phyloP scores from a whole-genome alignment of 495 filamentous ascomycete species.

The Hypoxylon cercidicola region DNA sequence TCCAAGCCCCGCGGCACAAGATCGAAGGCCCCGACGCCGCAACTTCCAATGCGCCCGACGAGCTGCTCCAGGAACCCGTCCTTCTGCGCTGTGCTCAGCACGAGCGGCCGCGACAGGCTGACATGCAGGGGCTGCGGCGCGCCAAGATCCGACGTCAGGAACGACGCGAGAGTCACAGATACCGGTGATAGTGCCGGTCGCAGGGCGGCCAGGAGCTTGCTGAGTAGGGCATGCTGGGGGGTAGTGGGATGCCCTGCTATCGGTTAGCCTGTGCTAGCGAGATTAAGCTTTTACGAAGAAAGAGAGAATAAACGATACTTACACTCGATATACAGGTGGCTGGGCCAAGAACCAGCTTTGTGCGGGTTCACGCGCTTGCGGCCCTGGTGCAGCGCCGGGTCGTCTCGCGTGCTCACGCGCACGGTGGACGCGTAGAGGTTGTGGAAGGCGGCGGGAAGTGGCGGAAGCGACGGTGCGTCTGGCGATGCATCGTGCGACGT shows the following conservation, averaged over 20 bases:
- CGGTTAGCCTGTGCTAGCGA: constrained; percentile 48
- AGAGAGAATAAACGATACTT: constrained; percentile 41
- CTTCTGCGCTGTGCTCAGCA: constrained; percentile 72
- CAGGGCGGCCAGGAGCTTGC: constrained; percentile 58
- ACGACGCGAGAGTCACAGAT: constrained; percentile 59
- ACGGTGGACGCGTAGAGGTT: constrained; percentile 87
- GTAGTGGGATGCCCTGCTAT: constrained; percentile 74
- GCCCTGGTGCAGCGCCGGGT: constrained; percentile 85
- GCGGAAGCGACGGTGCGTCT: constrained; percentile 67
- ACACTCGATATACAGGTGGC: constrained; percentile 95
- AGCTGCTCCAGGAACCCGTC: constrained; percentile 67
- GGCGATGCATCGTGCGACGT: constrained; percentile 38
- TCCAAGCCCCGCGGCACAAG: constrained; percentile 43
- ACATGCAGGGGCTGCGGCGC: constrained; percentile 87
- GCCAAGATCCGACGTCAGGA: constrained; percentile 79
- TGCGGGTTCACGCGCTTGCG: constrained; percentile 84
- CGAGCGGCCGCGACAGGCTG: constrained; percentile 81
- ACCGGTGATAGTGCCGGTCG: constrained; percentile 37
- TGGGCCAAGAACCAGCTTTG: constrained; percentile 90
- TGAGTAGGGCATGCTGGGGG: constrained; percentile 64
- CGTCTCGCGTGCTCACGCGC: constrained; percentile 78
- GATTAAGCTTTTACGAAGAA: background rate
- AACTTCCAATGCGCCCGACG: constrained; percentile 40
- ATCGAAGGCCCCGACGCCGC: constrained; percentile 50
- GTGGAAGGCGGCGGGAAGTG: constrained; percentile 83